Base-by-base conservation (phyloP, 1,284 basidiomycete species). In the Xerocomus nothofagi region DNA sequence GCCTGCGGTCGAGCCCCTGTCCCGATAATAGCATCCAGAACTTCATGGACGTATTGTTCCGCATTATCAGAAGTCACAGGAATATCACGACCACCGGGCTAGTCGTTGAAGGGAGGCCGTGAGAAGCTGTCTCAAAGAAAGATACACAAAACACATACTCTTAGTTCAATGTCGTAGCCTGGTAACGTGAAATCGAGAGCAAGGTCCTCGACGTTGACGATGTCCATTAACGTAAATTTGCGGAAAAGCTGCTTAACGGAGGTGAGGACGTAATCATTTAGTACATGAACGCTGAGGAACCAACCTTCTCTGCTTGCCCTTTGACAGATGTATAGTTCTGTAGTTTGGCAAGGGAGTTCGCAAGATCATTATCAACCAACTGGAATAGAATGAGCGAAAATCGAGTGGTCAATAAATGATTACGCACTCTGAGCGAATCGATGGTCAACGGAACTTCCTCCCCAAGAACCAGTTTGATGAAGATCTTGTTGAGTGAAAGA, bases 181-280 rank as follows among this genome's bases (percentile, higher is more conserved):
- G 97, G 97, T 14, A 99, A 77, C 4, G 95, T 98, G 67, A 98
- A 98, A 72, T 99, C 96, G 27, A 99, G 79, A 0, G 88, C 85
- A 33, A 99, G 81, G 63, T 96, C 92, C 55, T 91, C 88, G 6
- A 99, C 80, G 23, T 80, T 79, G 54, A 94, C 77, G 15, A 73
- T 69, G 58, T 84, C 82, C 50, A 82, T 70, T 36, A 77, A 61
- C 6, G 76, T 78, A 32, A 83, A 71, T 65, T 87, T 85, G 49
- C 76, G 74, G 39, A 75, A 73, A 27, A 84, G 68, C 80, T 80
- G 50, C 18, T 44, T 33, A 4, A 49, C 23, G 27, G 32, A 26
- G 44, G 23, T 54, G 24, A 51, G 50, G 6, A 14, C 7, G 12
- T 3, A 18, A 17, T 30, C 30, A 23, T 24, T n/a, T 40, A 21